These are phyloP conservation scores for Penicillium rolfsii DNA, from an alignment of 2,329 filamentous ascomycete species.

Conservation along the genomic window DNA sequence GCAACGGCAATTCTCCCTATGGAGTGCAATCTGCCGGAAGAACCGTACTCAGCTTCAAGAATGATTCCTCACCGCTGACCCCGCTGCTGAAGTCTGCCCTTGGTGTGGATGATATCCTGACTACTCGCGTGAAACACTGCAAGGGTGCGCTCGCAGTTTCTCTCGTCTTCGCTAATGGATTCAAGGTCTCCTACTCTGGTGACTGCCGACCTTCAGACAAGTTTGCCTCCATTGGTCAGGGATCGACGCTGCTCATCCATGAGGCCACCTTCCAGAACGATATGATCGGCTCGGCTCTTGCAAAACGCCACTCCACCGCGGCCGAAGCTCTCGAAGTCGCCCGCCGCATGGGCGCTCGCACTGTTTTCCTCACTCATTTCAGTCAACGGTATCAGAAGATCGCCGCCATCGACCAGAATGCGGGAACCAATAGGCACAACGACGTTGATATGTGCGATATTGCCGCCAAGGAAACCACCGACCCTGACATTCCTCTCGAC, in stretches of 20 bases:
- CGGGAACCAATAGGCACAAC: slow-evolving; percentile 17
- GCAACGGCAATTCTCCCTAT: slow-evolving; percentile 33
- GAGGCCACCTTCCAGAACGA: slow-evolving; percentile 96
- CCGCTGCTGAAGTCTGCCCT: slow-evolving; percentile 55
- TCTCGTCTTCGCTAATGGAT: slow-evolving; percentile 74
- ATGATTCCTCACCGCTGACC: slow-evolving; percentile 33
- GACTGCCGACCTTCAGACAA: slow-evolving; percentile 79
- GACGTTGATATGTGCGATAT: slow-evolving; percentile 11
- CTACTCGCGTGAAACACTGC: slow-evolving; percentile 76
- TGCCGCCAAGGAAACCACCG: slow-evolving; percentile 19
- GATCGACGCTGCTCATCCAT: slow-evolving; percentile 84
- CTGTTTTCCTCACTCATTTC: slow-evolving; percentile 90
- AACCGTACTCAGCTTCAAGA: slow-evolving; percentile 34
- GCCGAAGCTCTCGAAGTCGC: slow-evolving; percentile 81
- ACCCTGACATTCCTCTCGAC: slow-evolving; percentile 35
- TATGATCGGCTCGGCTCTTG: slow-evolving; percentile 72
- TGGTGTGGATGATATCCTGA: slow-evolving; percentile 68
- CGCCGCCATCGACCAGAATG: slow-evolving; percentile 53
- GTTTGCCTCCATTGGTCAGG: slow-evolving; percentile 72
- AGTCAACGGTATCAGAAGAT: slow-evolving; percentile 86
- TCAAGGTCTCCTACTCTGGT: slow-evolving; percentile 91
- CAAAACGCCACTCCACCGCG: slow-evolving; percentile 90
- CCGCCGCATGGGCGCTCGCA: slow-evolving; percentile 74
- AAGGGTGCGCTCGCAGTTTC: slow-evolving; percentile 74
- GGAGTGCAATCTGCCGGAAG: slow-evolving; percentile 23